A percentile compares a stretch with the other conserved stretches of the same genome.
These are phyloP conservation scores for Trametes versicolor DNA, from an alignment of 1,284 basidiomycete species.

Conservation along the genomic window DNA sequence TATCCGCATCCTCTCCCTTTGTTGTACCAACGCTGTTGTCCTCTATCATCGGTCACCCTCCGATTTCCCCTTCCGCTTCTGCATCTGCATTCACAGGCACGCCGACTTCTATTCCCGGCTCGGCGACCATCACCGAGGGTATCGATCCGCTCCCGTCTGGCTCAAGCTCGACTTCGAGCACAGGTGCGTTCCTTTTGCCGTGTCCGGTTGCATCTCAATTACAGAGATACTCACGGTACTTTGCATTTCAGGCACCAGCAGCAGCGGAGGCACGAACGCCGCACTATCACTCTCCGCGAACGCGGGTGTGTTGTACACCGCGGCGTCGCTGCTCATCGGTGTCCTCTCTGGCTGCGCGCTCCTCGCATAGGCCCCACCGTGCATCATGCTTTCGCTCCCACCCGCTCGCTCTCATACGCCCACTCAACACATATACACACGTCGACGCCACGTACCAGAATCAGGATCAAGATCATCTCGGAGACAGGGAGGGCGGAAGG, in stretches of 20 bases:
- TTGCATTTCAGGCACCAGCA: neutral
- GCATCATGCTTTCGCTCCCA: slow-evolving; percentile 1
- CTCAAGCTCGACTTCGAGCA: slow-evolving; percentile 3
- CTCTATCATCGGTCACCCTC: neutral
- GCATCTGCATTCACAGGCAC: slow-evolving; percentile 22
- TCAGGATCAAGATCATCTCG: neutral
- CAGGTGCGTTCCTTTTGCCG: neutral
- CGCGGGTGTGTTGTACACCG: neutral
- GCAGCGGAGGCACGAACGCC: slow-evolving; percentile 10
- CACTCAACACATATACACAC: neutral
- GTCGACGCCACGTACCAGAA: too few relatives aligned
- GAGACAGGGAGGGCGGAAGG: neutral
- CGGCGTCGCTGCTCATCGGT: slow-evolving; percentile 20
- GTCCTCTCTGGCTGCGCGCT: slow-evolving; percentile 20
- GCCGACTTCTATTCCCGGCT: slow-evolving; percentile 31
- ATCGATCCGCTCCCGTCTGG: slow-evolving; percentile 32
- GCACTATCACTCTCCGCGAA: neutral
- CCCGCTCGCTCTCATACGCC: neutral
- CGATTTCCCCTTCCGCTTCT: slow-evolving; percentile 3
- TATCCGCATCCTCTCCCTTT: slow-evolving; percentile 10
- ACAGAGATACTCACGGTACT: neutral
- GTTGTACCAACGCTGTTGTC: slow-evolving; percentile 13
- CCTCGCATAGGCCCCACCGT: slow-evolving; percentile 18
- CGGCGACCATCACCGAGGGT: slow-evolving; percentile 33
- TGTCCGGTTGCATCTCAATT: too few relatives aligned